Conservation (phyloP, 768 basidiomycete species). For the Lepiota subincarnata region DNA sequence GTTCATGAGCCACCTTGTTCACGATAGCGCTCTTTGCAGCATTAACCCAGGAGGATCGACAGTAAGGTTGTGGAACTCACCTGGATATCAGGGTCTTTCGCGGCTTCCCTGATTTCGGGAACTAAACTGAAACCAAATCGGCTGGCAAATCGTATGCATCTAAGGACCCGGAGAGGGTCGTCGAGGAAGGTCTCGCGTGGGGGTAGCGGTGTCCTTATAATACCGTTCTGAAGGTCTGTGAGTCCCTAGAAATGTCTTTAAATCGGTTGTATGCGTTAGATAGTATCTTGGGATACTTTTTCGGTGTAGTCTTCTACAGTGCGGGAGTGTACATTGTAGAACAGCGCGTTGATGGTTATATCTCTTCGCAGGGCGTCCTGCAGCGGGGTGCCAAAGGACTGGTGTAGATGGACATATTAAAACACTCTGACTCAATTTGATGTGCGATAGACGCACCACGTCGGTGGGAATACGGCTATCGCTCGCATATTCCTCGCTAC, state of each 20-base stretch:
- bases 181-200: conserved; percentile 88
- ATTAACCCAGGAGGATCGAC: conserved; percentile 21
- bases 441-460: conserved; percentile 55
- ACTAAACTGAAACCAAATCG: conserved; percentile 83
- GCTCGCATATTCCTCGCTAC: conserved; percentile 87
- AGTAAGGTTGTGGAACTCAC: conserved; percentile 28
- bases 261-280: conserved; percentile 8
- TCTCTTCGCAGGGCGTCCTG: conserved; percentile 91
- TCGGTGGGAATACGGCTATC: conserved; percentile 85
- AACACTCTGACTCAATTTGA: neutral
- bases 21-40: conserved; percentile 55
- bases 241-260: conserved; percentile 55
- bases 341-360: conserved; percentile 92
- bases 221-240: conserved; percentile 71
- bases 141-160: conserved; percentile 89
- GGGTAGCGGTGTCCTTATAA: conserved; percentile 85
- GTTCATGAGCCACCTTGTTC: conserved; percentile 84
- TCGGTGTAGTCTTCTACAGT: conserved; percentile 83
- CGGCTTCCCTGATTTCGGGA: conserved; percentile 59
- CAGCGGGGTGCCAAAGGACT: conserved; percentile 90
- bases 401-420: conserved; percentile 1
- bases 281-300: conserved; percentile 42
- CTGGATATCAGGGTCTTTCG: conserved; percentile 59
- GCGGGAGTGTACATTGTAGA: conserved; percentile 90
- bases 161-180: conserved; percentile 89